Base-by-base conservation (phyloP, 768 basidiomycete genomes). In the Collybiopsis luxurians region DNA sequence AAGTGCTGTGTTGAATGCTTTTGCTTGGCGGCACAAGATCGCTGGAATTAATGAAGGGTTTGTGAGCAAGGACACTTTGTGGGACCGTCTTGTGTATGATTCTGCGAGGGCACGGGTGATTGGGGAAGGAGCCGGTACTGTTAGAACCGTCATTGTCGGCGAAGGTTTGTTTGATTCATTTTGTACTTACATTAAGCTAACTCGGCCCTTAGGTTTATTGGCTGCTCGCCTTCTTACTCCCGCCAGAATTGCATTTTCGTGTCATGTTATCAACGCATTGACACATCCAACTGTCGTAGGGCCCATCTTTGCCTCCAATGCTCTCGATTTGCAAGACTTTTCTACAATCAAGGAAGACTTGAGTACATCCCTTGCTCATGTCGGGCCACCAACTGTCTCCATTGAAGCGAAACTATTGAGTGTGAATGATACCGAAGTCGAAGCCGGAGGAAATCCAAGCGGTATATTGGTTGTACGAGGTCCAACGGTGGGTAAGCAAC, bases 341-440 rank as follows among this genome's bases (percentile, higher is more conserved):
- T 77, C 81, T 2, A 62, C 68, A 4, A 55, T 59, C 3, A 65
- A 66, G 0, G 69, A 69, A n/a, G 67, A 69, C 19, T 62, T 69
- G 4, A 57, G 62, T 5, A 69, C 73, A 36, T 54, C 67, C 1
- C 62, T 70, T 28, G 77, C 79, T 3, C 79, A 79, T 63, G 81
- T 83, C 12, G 95, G 94, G 3, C 86, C 93, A 2, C 95, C 95
- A 2, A 81, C 85, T n/a, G 77, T 86, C 53, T 95, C 95, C 64
- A 75, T 94, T 0, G 95, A 97, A 69, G 85, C 82, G 4, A 89
- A 93, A 66, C 76, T 98, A n/a, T 66, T 79, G 0, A 85, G 79
- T 0, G 81, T 91, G 10, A 75, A 86, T 42, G 91, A 95, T 53
- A 76, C 74, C 1, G 68, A 70, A 10, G 75, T 92, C 7, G 91